Evolutionary conservation across 2,329 filamentous ascomycete genomes (phyloP).

Genomic region (Neurospora sp.): DNA sequence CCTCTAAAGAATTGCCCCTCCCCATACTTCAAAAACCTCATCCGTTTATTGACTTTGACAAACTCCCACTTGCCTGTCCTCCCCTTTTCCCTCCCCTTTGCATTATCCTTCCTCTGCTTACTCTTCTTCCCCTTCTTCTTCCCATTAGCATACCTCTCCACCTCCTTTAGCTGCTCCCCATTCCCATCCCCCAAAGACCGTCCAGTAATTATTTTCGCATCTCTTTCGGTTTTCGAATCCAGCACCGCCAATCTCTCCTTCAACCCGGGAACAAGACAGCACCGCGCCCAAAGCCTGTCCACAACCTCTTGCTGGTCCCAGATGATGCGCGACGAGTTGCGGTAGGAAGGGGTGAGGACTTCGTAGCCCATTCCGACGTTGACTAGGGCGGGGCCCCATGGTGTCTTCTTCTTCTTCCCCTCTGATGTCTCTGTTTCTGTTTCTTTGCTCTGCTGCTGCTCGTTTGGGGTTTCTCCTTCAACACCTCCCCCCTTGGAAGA

Average conservation of each 20-base stretch:
- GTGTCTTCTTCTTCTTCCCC: background rate
- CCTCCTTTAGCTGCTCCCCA: constrained; percentile 15
- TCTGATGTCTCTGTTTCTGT: constrained; percentile 34
- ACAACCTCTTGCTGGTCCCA: constrained; percentile 58
- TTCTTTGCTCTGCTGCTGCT: constrained; percentile 21
- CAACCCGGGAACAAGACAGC: constrained; percentile 33
- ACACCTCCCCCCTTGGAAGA: too few species aligned
- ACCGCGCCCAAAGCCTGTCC: constrained; percentile 52
- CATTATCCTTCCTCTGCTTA: background rate
- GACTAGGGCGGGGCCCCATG: constrained; percentile 61
- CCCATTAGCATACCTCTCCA: background rate
- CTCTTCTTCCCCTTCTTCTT: background rate
- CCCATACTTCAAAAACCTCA: constrained; percentile 67
- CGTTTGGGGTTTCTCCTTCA: too few species aligned
- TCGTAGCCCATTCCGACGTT: constrained; percentile 56
- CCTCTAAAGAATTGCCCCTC: constrained; percentile 62
- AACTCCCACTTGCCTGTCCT: constrained; percentile 31
- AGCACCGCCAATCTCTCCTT: constrained; percentile 29
- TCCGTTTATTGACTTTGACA: constrained; percentile 55
- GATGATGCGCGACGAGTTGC: constrained; percentile 69
- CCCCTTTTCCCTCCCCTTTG: background rate
- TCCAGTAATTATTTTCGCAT: constrained; percentile 13
- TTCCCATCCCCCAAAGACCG: constrained; percentile 20
- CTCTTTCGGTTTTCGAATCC: background rate
- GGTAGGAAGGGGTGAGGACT: constrained; percentile 42